Base-by-base conservation (phyloP, 2,329 filamentous ascomycete species). In the Coniochaeta sp. region DNA sequence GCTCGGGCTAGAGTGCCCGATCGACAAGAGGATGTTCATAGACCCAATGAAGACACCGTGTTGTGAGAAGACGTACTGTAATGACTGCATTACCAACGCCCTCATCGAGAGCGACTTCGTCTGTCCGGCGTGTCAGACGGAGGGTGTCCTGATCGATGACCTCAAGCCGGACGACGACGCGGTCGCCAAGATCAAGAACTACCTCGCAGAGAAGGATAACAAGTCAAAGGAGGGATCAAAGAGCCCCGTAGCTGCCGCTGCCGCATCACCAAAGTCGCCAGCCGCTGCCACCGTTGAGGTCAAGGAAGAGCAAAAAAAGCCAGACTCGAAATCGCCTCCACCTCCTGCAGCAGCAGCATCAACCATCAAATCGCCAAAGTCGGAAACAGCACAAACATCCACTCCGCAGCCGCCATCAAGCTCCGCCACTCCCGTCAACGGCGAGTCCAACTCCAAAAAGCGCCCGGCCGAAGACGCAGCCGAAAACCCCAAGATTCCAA, bases 11-110 rank as follows among this genome's bases (percentile, higher is more conserved):
- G 89, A 95, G 76, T 99, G 95, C 81, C 84, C 92, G 66, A 89
- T 98, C 82, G 95, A 98, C 86, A 96, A 96, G 79, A 93, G 91
- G 77, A 89, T 96, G 84, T 97, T 98, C 79, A 88, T 96, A 87
- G 91, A 97, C 75, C 93, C 95, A 84, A 95, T 96, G 83, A 96
- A 96, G 85, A 98, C 95, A 72, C 93, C 95, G 67, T 99, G 95
- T 85, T 99, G 95, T 82, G 86, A 90, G 79, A 96, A 90, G 84
- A 97, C 93, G 73, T 99, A 96, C 82, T 99, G 95, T 84, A 95
- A 95, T 85, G 92, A 97, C 75, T 99, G 95, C 89, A 97, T 99
- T 78, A 96, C 95, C 74, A 96, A 96, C 85, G 91, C 93, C 77
- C 88, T 99, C 77, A 93, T 97, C 78, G 93, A 98, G 81, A 95